Percentiles rank a stretch among this genome's conserved stretches.
phyloP scores from a whole-genome alignment of 75 land plant genomes.

The Cupressus sempervirens region DNA sequence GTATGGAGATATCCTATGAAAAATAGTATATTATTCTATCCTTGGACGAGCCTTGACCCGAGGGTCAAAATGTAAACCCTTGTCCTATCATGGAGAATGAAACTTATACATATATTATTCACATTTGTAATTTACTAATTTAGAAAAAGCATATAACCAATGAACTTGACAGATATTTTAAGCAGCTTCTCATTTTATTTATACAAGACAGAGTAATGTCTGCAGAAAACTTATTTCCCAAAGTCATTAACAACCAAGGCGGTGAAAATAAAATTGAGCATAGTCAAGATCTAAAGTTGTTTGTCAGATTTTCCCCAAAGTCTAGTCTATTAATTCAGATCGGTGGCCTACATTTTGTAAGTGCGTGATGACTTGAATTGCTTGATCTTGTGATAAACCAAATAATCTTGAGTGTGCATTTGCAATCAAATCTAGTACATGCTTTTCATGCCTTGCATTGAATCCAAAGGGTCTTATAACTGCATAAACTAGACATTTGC shows the following conservation, averaged over 20 bases:
- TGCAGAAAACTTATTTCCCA: no score
- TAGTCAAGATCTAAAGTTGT: background rate
- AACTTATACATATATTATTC: background rate
- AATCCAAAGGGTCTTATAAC: background rate
- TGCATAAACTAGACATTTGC: background rate
- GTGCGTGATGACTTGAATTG: background rate
- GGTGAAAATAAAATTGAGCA: background rate
- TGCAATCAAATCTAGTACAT: background rate
- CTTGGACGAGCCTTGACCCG: background rate
- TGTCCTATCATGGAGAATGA: background rate
- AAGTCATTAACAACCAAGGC: background rate
- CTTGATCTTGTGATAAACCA: background rate
- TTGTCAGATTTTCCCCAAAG: background rate
- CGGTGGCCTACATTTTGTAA: background rate
- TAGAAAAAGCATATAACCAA: background rate
- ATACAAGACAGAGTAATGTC: background rate
- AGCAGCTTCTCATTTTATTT: background rate
- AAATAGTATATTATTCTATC: background rate
- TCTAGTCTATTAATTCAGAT: background rate
- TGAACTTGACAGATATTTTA: background rate
- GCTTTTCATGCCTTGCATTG: background rate
- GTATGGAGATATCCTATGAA: no score
- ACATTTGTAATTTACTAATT: background rate
- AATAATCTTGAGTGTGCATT: background rate
- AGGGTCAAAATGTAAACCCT: background rate